Base-by-base conservation (phyloP, 2,329 filamentous ascomycete species). In the Hysterium pulicare region DNA sequence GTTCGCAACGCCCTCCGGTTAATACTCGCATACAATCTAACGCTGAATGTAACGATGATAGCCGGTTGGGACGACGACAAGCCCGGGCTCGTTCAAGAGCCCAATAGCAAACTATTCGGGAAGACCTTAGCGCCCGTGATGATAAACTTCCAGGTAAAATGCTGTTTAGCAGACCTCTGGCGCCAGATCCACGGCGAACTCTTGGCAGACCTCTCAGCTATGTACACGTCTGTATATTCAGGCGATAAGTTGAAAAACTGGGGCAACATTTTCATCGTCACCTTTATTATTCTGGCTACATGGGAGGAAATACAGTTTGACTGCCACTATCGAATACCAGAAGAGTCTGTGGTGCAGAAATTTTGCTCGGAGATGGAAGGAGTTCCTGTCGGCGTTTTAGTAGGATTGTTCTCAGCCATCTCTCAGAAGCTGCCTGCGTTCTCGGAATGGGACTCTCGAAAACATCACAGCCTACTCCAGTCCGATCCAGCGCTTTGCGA, bases 141-240 rank as follows among this genome's bases (percentile, higher is more conserved):
- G 90, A 94, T 97, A 79, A 96, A 96, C 76, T 96, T 96, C 81
- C 89, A 96, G 74, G 90, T 97, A 75, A 97, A 97, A 79, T 93
- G 87, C 60, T 90, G 90, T 41, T 84, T 97, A 71, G 90, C 90
- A 52, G 90, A 94, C 61, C 94, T 96, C 88, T 97, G 91, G 91
- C 90, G 91, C 51, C 90, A 95, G 69, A 77, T 96, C 44, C 90
- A 96, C 68, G 95, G 93, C 73, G 91, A 96, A 57, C 90, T 96
- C 30, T 77, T 97, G 2, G 90, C 95, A 72, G 91, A 97, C 73
- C 79, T 97, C 1, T 96, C 91, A 1, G 73, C 82, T 6, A 78
- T 96, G 10, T 96, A 96, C 78, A 94, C 89, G n/a, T 95, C 90
- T 51, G 91, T 96, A 33, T 97, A 97, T 77, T 94, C 87, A 57